Evolutionary conservation across 257 asterid genomes (phyloP).

Genomic region (Handroanthus guayacan): DNA sequence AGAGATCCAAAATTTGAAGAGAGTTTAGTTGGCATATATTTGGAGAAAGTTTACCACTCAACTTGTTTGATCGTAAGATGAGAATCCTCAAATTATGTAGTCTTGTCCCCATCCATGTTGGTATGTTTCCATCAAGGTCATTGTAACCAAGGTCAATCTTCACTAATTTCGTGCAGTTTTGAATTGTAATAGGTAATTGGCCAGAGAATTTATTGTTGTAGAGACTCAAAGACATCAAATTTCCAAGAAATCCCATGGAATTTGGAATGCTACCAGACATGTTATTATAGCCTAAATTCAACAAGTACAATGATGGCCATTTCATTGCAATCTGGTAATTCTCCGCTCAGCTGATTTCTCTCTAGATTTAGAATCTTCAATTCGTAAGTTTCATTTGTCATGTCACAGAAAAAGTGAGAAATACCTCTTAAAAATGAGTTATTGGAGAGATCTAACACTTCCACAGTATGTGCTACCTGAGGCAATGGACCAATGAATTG

Average conservation of each 20-base stretch:
- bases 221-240: constrained; percentile 35
- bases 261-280: constrained; percentile 46
- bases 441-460: constrained; percentile 32
- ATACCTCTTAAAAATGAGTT: constrained; percentile 12
- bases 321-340: constrained; percentile 48
- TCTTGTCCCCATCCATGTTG: constrained; percentile 41
- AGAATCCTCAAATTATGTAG: constrained; percentile 32
- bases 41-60: constrained; percentile 40
- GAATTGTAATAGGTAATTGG: constrained; percentile 37
- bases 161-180: constrained; percentile 23
- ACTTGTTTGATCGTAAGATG: constrained; percentile 44
- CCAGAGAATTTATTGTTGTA: constrained; percentile 39
- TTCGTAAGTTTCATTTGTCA: not conserved
- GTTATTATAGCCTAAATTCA: constrained; percentile 42
- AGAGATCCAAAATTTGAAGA: constrained; percentile 50
- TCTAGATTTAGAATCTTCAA: constrained; percentile 37
- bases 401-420: constrained; percentile 32
- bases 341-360: constrained; percentile 38
- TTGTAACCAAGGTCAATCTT: constrained; percentile 41
- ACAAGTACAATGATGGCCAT: constrained; percentile 22
- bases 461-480: not conserved
- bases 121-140: constrained; percentile 39
- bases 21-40: constrained; percentile 33
- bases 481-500: constrained; percentile 38
- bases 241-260: constrained; percentile 39